Evolutionary conservation across 2,329 filamentous ascomycete species (phyloP), one percentile per base, ranked within the genome.

Genomic region (Chaetomiaceae sp.): DNA sequence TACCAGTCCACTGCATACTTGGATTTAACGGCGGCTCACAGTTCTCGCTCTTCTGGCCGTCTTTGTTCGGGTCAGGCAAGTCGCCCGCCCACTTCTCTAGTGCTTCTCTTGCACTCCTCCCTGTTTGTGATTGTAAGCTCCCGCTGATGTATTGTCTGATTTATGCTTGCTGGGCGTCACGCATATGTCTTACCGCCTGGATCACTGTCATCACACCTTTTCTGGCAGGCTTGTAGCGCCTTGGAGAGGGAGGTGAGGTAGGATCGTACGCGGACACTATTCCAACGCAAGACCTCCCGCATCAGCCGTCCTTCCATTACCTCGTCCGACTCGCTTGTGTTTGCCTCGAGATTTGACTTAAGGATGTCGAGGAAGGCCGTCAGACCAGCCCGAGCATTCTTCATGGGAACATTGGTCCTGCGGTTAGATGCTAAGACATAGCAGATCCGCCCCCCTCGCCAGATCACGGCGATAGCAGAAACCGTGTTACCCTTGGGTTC

Each of bases 381-480:
- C 2, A 55, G 30, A 3, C 39, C 50, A 1, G 39, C 17, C 6
- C 31, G 47, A 19, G 45, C 43, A 14, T 50, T 53, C 16, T 35
- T 55, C 23, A 55, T n/a, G 0, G 39, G 10, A 4, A 14, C 33
- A 5, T 17, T 41, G 13, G 10, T 19, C n/a, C 50, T 38, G n/a
- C 21, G 35, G 42, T 55, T 55, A 7, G 53, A 55, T 13, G 43
- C 49, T 21, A 53, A 40, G 19, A 50, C n/a, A 41, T 55, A 55
- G 38, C 31, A 30, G 12, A 53, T 39, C n/a, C 34, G 23, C 7
- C 49, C 45, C 23, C 50, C 17, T 4, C 40, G 17, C 14, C 23
- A 8, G 10, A 48, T 20, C 3, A 55, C 43, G 7, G 46, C 40
- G 10, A 53, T 19, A 7, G 53, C 50, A 14, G 53, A 47, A 5